These are phyloP conservation scores for Rhytidiadelphus loreus DNA, from an alignment of 225 moss, liverwort and hornwort genomes.

Conservation along the genomic window DNA sequence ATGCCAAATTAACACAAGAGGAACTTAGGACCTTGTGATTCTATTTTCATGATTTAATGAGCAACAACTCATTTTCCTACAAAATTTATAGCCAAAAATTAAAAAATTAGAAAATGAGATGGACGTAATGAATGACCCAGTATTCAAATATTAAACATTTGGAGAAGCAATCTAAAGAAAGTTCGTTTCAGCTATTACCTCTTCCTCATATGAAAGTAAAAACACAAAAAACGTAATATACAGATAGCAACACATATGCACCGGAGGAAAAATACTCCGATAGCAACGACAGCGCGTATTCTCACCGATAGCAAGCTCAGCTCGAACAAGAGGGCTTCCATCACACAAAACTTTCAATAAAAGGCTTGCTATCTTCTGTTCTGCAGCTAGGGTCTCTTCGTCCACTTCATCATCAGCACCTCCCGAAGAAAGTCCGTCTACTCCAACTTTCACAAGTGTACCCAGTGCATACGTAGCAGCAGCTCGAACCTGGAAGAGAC, in stretches of 20 bases:
- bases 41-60: not conserved
- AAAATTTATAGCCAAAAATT: not conserved
- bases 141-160: not conserved
- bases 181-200: not conserved
- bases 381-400: conserved; percentile 46
- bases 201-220: not conserved
- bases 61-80: not conserved
- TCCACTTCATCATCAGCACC: conserved; percentile 68
- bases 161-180: not conserved
- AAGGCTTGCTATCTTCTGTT: conserved; percentile 58
- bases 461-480: conserved; percentile 86
- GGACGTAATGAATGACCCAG: not conserved
- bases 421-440: conserved; percentile 8
- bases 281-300: not conserved
- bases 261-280: not conserved
- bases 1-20: not conserved
- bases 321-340: conserved; percentile 91
- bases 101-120: not conserved
- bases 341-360: conserved; percentile 67
- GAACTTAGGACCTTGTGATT: not conserved
- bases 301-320: conserved; percentile 84
- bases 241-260: not conserved
- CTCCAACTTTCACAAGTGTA: conserved; percentile 60
- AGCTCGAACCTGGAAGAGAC: conserved; percentile 65
- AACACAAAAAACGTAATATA: not conserved